phyloP scores from a whole-genome alignment of 345 rosid genomes.

The Pistacia vera region DNA sequence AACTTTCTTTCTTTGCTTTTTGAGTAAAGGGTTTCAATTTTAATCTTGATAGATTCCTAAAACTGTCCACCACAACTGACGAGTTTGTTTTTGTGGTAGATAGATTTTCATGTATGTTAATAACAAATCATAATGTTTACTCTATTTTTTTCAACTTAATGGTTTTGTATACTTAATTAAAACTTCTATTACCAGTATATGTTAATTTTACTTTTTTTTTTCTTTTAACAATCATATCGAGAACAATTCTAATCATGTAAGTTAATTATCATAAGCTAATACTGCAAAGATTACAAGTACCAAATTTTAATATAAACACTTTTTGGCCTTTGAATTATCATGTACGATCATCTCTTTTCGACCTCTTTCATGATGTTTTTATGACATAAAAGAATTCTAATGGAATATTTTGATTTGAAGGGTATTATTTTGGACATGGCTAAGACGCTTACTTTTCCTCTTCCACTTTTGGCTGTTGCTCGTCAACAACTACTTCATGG shows the following conservation, averaged over 20 bases:
- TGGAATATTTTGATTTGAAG: slow-evolving; percentile 45
- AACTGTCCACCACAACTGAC: too few species aligned
- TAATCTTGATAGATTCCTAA: too few species aligned
- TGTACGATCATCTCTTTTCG: background rate
- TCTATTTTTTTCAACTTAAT: background rate
- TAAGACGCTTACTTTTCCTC: slow-evolving; percentile 75
- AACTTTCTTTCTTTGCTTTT: background rate
- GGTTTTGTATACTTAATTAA: background rate
- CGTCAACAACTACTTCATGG: slow-evolving; percentile 83
- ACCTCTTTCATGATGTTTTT: background rate
- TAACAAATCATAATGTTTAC: too few species aligned
- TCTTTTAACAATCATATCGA: background rate
- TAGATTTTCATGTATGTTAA: too few species aligned
- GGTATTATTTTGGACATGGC: slow-evolving; percentile 67
- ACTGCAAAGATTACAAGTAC: background rate
- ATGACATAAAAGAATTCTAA: slow-evolving; percentile 16
- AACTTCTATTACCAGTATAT: background rate
- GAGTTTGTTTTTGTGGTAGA: too few species aligned
- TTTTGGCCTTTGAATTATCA: background rate
- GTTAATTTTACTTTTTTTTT: background rate
- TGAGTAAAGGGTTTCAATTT: background rate
- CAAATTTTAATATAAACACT: background rate
- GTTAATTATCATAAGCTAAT: background rate
- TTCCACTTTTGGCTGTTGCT: slow-evolving; percentile 78
- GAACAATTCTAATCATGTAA: too few species aligned